Evolutionary conservation across 169 alveolate genomes (phyloP).

Genomic region (Neospora caninum): DNA sequence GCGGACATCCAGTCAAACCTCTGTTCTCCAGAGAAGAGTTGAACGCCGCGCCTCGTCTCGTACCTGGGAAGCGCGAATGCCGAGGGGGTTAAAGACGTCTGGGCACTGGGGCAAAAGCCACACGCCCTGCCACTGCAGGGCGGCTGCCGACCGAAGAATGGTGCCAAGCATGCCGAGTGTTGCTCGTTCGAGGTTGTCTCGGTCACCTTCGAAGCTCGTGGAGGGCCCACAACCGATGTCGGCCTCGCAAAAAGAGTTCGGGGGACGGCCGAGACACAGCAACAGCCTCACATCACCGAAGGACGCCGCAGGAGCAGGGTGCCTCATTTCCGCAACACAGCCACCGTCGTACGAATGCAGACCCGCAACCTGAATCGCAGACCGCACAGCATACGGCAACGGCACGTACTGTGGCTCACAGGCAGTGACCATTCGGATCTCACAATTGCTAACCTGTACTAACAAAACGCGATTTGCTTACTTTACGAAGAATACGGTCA

Average conservation of each 20-base stretch:
- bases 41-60: neutral
- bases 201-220: neutral
- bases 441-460: neutral
- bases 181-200: neutral
- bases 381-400: neutral
- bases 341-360: slow-evolving; percentile 63
- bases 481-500: slow-evolving; percentile 62
- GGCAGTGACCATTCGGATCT: neutral
- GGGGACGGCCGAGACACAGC: slow-evolving; percentile 62
- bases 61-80: slow-evolving; percentile 65
- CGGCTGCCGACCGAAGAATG: slow-evolving; percentile 62
- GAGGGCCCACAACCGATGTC: neutral
- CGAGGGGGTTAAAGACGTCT: slow-evolving; percentile 61
- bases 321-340: slow-evolving; percentile 63
- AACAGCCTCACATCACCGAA: slow-evolving; percentile 51
- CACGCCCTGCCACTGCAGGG: slow-evolving; percentile 69
- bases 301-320: slow-evolving; percentile 45
- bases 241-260: neutral
- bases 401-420: neutral
- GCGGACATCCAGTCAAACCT: no score
- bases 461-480: neutral
- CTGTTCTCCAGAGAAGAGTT: no score
- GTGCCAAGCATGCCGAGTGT: slow-evolving; percentile 34
- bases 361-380: slow-evolving; percentile 54
- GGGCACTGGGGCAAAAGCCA: slow-evolving; percentile 67